phyloP scores from a whole-genome alignment of 805 yeast genomes.

The Sungouiella blattae region DNA sequence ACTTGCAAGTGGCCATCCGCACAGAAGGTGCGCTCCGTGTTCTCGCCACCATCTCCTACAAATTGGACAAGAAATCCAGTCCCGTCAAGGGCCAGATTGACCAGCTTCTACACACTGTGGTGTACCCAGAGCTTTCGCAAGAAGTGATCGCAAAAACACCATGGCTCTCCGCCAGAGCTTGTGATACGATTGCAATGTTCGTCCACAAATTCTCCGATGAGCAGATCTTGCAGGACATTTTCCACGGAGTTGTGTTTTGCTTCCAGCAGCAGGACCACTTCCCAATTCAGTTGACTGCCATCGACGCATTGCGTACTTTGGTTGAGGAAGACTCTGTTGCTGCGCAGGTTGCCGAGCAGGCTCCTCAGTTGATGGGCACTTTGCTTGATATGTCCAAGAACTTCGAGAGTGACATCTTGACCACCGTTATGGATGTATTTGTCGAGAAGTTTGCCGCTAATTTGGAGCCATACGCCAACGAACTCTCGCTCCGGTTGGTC shows the following conservation, averaged over 20 bases:
- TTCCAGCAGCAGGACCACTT: constrained; percentile 42
- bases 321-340: constrained; percentile 40
- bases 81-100: constrained; percentile 41
- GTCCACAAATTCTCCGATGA: constrained; percentile 31
- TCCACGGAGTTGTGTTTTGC: constrained; percentile 38
- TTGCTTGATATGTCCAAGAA: constrained; percentile 43
- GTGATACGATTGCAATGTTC: constrained; percentile 44
- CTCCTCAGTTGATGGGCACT: constrained; percentile 43
- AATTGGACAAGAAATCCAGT: constrained; percentile 30
- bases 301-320: constrained; percentile 49
- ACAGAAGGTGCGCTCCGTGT: constrained; percentile 42
- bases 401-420: constrained; percentile 41
- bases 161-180: constrained; percentile 44
- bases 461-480: constrained; percentile 52
- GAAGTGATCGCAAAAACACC: constrained; percentile 30
- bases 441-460: constrained; percentile 41
- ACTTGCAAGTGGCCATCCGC: constrained; percentile 29
- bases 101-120: constrained; percentile 33
- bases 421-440: constrained; percentile 44
- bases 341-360: constrained; percentile 39
- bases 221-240: constrained; percentile 35
- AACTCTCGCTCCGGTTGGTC: constrained; percentile 52
- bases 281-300: constrained; percentile 49
- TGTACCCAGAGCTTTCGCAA: constrained; percentile 37
- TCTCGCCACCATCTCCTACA: constrained; percentile 38